Evolutionary conservation across 768 basidiomycete genomes (phyloP).

Genomic region (Tricholoma terreum): DNA sequence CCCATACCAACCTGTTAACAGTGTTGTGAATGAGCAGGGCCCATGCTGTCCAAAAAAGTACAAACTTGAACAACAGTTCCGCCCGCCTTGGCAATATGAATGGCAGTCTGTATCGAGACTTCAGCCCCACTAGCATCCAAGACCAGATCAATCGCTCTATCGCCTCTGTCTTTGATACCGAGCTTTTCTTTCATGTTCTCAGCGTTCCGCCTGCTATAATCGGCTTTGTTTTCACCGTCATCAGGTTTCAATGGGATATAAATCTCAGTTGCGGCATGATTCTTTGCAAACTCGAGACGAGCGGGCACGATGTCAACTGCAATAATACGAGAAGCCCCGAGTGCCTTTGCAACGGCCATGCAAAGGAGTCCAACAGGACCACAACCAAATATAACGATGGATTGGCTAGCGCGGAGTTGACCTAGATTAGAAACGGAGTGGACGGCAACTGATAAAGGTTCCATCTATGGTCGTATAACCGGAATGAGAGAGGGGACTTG

Average conservation of each 20-base stretch:
- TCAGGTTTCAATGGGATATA: constrained; percentile 60
- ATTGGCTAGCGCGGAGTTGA: constrained; percentile 66
- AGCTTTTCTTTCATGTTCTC: constrained; percentile 61
- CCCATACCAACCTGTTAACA: constrained; percentile 79
- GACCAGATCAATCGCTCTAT: constrained; percentile 74
- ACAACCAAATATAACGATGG: constrained; percentile 83
- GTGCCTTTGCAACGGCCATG: constrained; percentile 94
- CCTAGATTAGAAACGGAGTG: constrained; percentile 84
- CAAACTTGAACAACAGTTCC: constrained; percentile 70
- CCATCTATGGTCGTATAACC: constrained; percentile 54
- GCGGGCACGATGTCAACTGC: constrained; percentile 76
- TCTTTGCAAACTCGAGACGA: constrained; percentile 84
- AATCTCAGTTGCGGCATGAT: constrained; percentile 77
- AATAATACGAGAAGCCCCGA: constrained; percentile 82
- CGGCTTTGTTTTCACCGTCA: constrained; percentile 62
- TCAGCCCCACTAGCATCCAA: constrained; percentile 93
- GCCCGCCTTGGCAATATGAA: constrained; percentile 72
- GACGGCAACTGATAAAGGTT: constrained; percentile 89
- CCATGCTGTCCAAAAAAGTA: neutral
- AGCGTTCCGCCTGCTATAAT: constrained; percentile 74
- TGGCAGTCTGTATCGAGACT: constrained; percentile 84
- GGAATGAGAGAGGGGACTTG: neutral
- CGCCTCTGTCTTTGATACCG: constrained; percentile 68
- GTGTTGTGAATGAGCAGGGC: neutral
- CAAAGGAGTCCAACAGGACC: constrained; percentile 87